These are phyloP conservation scores for Bodo saltans DNA, from an alignment of 78 protist genomes.

Conservation along the genomic window DNA sequence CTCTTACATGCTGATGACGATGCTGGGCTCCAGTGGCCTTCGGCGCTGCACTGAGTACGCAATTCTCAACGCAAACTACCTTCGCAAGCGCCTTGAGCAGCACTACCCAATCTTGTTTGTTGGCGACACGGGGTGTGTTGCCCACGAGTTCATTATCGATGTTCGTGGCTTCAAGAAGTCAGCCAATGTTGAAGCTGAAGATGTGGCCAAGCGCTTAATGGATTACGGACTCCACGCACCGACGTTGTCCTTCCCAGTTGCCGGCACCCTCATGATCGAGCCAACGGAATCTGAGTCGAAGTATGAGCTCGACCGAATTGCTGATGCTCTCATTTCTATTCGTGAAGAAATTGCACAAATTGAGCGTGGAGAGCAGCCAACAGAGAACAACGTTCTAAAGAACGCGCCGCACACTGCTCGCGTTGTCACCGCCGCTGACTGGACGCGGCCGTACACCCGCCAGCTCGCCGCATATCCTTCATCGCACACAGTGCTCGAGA, in stretches of 20 bases:
- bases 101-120: slow-evolving; percentile 75
- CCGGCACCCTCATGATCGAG: slow-evolving; percentile 94
- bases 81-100: slow-evolving; percentile 71
- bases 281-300: slow-evolving; percentile 92
- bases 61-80: slow-evolving; percentile 94
- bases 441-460: slow-evolving; percentile 65
- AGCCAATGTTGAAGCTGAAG: slow-evolving; percentile 81
- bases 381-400: slow-evolving; percentile 66
- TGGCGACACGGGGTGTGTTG: slow-evolving; percentile 62
- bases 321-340: slow-evolving; percentile 83
- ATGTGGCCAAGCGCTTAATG: slow-evolving; percentile 93
- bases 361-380: slow-evolving; percentile 50
- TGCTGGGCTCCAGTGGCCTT: slow-evolving; percentile 85
- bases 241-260: slow-evolving; percentile 84
- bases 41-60: slow-evolving; percentile 77
- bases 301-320: slow-evolving; percentile 88
- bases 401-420: slow-evolving; percentile 85
- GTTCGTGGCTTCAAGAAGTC: slow-evolving; percentile 63
- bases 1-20: slow-evolving; percentile 77
- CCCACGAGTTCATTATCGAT: slow-evolving; percentile 95
- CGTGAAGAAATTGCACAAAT: slow-evolving; percentile 83
- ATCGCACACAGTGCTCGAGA: slow-evolving; percentile 5
- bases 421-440: slow-evolving; percentile 43
- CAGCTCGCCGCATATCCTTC: slow-evolving; percentile 72
- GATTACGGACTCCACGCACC: slow-evolving; percentile 89